phyloP scores from a whole-genome alignment of 257 asterid species.

The Catharanthus roseus region DNA sequence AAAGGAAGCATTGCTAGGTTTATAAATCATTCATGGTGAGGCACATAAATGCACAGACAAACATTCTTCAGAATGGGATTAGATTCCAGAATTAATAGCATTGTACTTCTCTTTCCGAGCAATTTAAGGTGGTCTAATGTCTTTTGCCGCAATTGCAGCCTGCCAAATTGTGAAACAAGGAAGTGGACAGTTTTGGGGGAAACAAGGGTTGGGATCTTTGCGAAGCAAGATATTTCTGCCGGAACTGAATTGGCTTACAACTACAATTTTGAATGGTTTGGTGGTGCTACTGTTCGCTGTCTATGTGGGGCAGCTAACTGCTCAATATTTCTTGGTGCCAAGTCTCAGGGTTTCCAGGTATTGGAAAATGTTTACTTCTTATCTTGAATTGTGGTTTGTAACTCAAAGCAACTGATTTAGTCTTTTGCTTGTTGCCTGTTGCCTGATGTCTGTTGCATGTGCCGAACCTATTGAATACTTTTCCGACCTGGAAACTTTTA shows the following conservation, averaged over 20 bases:
- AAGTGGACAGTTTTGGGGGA: constrained; percentile 93
- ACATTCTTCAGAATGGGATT: not conserved
- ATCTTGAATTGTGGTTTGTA: not conserved
- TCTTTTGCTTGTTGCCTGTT: not conserved
- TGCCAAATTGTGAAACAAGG: constrained; percentile 95
- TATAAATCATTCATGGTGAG: constrained; percentile 92
- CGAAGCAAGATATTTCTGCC: constrained; percentile 53
- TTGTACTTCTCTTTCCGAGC: not conserved
- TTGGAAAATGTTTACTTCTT: not conserved
- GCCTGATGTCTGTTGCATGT: not conserved
- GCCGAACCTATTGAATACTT: not conserved
- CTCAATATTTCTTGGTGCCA: constrained; percentile 89
- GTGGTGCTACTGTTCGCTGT: constrained; percentile 89
- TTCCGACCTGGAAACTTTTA: not conserved
- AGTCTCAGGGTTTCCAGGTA: constrained; percentile 96
- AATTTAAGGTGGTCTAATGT: not conserved
- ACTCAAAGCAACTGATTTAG: not conserved
- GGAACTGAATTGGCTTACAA: constrained; percentile 79
- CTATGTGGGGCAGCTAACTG: constrained; percentile 89
- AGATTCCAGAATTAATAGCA: not conserved
- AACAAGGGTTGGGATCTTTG: constrained; percentile 86
- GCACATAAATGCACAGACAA: constrained; percentile 5
- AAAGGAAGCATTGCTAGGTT: constrained; percentile 90
- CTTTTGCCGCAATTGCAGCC: constrained; percentile 40
- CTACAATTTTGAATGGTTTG: constrained; percentile 94